Evolutionary conservation across 108 stramenopile genomes (phyloP).

Genomic region (Pseudonitzschia pungens): DNA sequence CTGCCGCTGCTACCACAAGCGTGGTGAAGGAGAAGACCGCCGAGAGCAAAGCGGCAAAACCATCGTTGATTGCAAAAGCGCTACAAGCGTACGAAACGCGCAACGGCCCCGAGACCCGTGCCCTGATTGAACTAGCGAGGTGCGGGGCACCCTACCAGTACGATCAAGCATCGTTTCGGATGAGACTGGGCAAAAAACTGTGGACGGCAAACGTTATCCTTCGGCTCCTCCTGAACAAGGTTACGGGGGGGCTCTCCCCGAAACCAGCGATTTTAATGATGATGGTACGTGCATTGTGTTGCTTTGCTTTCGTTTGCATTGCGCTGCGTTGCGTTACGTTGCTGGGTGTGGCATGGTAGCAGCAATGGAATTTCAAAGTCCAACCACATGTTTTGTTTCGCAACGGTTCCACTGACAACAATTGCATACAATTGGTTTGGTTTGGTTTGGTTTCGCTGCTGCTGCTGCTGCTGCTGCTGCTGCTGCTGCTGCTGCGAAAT

Average conservation of each 20-base stretch:
- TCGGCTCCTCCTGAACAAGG: constrained; percentile 49
- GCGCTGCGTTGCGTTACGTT: too few relatives aligned
- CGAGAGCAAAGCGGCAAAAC: neutral
- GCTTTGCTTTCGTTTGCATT: too few relatives aligned
- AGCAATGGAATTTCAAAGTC: too few relatives aligned
- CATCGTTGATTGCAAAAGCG: neutral
- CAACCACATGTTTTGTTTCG: too few relatives aligned
- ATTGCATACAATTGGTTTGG: too few relatives aligned
- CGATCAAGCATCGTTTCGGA: constrained; percentile 35
- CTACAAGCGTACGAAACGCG: neutral
- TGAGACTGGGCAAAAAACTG: constrained; percentile 22
- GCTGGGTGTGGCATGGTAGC: too few relatives aligned
- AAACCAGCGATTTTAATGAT: constrained; percentile 26
- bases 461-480: too few relatives aligned
- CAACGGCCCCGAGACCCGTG: constrained; percentile 31
- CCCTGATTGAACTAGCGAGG: constrained; percentile 45
- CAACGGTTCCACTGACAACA: too few relatives aligned
- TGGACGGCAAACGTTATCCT: constrained; percentile 51
- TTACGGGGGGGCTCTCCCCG: constrained; percentile 43
- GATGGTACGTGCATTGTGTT: neutral
- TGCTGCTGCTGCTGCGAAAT: too few relatives aligned
- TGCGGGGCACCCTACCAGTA: constrained; percentile 64
- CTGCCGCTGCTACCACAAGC: neutral
- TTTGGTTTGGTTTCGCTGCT: too few relatives aligned
- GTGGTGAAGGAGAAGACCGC: neutral